Percentiles rank a stretch among this genome's conserved stretches.
These are phyloP conservation scores for Kurtzmaniella quercitrusa DNA, from an alignment of 1,139 yeast species.

Conservation along the genomic window DNA sequence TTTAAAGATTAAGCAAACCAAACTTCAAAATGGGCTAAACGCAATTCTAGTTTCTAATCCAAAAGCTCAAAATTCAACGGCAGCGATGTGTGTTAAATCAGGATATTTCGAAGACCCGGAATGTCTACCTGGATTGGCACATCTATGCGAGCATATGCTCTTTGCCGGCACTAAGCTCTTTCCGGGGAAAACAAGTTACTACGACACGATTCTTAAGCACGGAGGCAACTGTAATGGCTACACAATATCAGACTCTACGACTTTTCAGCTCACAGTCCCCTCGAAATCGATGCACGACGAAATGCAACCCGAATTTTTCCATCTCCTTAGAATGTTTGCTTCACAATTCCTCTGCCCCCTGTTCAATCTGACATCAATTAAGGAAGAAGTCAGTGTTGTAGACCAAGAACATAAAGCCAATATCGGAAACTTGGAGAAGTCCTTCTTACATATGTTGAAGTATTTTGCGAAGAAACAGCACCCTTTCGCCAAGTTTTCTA, in stretches of 20 bases:
- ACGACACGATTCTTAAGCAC: constrained; percentile 34
- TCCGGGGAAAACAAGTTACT: constrained; percentile 45
- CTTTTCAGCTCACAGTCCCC: constrained; percentile 59
- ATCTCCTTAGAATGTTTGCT: constrained; percentile 46
- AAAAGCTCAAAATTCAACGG: constrained; percentile 37
- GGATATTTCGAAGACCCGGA: constrained; percentile 65
- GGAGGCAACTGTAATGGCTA: constrained; percentile 64
- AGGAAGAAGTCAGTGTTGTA: constrained; percentile 53
- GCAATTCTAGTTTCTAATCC: constrained; percentile 58
- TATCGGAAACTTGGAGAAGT: constrained; percentile 34
- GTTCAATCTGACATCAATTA: constrained; percentile 38
- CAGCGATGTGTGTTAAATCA: constrained; percentile 47
- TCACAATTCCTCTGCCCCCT: constrained; percentile 47
- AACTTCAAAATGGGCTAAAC: constrained; percentile 49
- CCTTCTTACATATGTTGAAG: constrained; percentile 56
- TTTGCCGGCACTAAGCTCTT: constrained; percentile 53
- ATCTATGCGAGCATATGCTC: constrained; percentile 68
- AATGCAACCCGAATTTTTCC: constrained; percentile 35
- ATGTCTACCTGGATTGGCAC: constrained; percentile 59
- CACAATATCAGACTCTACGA: constrained; percentile 62
- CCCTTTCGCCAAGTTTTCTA: constrained; percentile 42
- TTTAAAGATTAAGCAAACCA: constrained; percentile 39
- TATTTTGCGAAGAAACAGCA: constrained; percentile 40
- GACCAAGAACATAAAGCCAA: constrained; percentile 63
- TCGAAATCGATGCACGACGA: constrained; percentile 21